phyloP scores from a whole-genome alignment of 805 yeast genomes.

The Cyberlindnera maclurae region DNA sequence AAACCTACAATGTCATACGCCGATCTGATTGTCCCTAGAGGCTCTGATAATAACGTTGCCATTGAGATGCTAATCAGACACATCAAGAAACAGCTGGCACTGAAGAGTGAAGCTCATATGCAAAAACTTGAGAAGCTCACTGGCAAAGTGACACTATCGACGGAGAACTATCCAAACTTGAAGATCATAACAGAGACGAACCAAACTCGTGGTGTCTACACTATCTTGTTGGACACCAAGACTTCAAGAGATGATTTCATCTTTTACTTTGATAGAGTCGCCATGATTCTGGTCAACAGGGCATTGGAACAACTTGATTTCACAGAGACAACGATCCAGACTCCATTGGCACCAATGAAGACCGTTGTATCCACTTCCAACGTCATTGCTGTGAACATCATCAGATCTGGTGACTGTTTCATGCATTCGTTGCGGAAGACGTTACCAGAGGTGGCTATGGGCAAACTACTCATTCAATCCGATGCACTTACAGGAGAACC shows the following conservation, averaged over 20 bases:
- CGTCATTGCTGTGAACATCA: conserved; percentile 67
- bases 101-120: conserved; percentile 64
- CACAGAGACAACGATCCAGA: conserved; percentile 29
- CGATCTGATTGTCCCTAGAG: conserved; percentile 86
- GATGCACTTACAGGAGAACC: conserved; percentile 93
- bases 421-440: conserved; percentile 70
- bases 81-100: conserved; percentile 59
- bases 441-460: conserved; percentile 71
- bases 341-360: conserved; percentile 29
- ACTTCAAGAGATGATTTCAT: conserved; percentile 72
- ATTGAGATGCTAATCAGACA: conserved; percentile 74
- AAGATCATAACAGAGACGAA: conserved; percentile 38
- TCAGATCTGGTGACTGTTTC: conserved; percentile 91
- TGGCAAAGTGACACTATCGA: conserved; percentile 33
- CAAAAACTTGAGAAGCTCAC: conserved; percentile 48
- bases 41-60: conserved; percentile 76
- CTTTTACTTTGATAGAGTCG: conserved; percentile 80
- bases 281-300: conserved; percentile 57
- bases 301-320: conserved; percentile 53
- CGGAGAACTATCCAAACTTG: conserved; percentile 11
- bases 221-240: conserved; percentile 51
- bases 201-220: conserved; percentile 66
- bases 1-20: conserved; percentile 74
- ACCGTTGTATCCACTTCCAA: conserved; percentile 33
- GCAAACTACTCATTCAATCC: conserved; percentile 81